Evolutionary conservation across 305 asterid species (phyloP).

Genomic region (Fraxinus paxiana): DNA sequence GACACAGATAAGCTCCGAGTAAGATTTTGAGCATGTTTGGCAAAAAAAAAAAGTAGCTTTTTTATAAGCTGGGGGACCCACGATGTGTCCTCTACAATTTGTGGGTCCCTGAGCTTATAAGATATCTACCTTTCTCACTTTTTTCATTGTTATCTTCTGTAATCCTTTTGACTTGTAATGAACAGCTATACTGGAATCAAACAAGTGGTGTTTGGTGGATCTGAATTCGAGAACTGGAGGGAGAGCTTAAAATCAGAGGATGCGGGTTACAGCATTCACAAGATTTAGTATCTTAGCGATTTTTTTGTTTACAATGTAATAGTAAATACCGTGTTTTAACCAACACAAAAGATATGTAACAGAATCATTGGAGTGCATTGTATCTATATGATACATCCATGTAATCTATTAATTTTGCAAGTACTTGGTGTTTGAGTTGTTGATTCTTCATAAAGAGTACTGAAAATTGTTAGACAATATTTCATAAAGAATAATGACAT

Average conservation of each 20-base stretch:
- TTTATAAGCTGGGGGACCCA: not conserved
- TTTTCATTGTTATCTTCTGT: not conserved
- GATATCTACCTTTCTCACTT: not conserved
- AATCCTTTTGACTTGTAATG: conserved; percentile 24
- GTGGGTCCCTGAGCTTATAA: not conserved
- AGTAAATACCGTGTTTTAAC: not conserved
- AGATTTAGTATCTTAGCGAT: conserved; percentile 42
- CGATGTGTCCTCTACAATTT: not conserved
- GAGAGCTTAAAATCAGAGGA: conserved; percentile 74
- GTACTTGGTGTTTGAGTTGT: not conserved
- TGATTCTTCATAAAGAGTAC: not conserved
- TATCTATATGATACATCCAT: not conserved
- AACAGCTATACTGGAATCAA: conserved; percentile 76
- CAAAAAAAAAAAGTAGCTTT: not conserved
- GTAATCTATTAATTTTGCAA: not conserved
- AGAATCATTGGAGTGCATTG: not conserved
- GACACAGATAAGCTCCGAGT: conserved; percentile 84
- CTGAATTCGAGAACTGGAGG: conserved; percentile 69
- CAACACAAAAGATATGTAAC: not conserved
- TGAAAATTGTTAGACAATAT: not conserved
- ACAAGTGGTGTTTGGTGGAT: conserved; percentile 84
- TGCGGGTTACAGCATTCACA: conserved; percentile 65
- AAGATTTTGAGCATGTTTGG: conserved; percentile 28
- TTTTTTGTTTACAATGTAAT: not conserved
- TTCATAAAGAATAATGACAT: not conserved